phyloP scores from a whole-genome alignment of 1,139 yeast species.

The Scheffersomyces illinoinensis region DNA sequence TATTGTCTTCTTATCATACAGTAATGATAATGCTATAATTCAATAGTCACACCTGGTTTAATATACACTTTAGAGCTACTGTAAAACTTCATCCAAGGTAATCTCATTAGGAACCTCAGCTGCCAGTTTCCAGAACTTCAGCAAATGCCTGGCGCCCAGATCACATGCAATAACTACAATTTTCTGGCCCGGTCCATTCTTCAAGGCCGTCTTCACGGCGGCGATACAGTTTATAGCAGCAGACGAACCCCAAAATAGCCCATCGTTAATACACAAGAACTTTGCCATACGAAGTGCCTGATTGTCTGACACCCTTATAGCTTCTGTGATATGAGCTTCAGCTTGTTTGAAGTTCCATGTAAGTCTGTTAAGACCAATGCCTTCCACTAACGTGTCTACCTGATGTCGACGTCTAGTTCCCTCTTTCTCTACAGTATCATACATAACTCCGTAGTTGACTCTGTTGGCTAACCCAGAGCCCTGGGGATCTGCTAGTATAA shows the following conservation, averaged over 20 bases:
- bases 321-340: slow-evolving; percentile 69
- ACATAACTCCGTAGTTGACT: slow-evolving; percentile 90
- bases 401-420: slow-evolving; percentile 95
- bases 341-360: slow-evolving; percentile 81
- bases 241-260: slow-evolving; percentile 87
- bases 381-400: slow-evolving; percentile 93
- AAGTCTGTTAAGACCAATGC: slow-evolving; percentile 85
- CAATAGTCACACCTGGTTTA: background rate
- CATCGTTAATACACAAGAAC: slow-evolving; percentile 77
- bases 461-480: slow-evolving; percentile 90
- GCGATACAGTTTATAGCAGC: slow-evolving; percentile 94
- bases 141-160: slow-evolving; percentile 83
- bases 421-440: slow-evolving; percentile 82
- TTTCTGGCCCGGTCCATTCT: slow-evolving; percentile 60
- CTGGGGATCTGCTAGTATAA: slow-evolving; percentile 86
- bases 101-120: slow-evolving; percentile 27
- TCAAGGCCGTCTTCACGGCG: slow-evolving; percentile 65
- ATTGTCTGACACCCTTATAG: slow-evolving; percentile 73
- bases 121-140: slow-evolving; percentile 89
- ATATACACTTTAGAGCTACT: background rate
- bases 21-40: background rate
- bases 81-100: slow-evolving; percentile 31
- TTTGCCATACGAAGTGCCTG: slow-evolving; percentile 91
- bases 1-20: background rate
- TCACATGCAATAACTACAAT: slow-evolving; percentile 93